Percentiles rank a stretch among this genome's conserved stretches.
Conservation (phyloP, 495 filamentous ascomycete genomes). For the Penicillium coprophilum region DNA sequence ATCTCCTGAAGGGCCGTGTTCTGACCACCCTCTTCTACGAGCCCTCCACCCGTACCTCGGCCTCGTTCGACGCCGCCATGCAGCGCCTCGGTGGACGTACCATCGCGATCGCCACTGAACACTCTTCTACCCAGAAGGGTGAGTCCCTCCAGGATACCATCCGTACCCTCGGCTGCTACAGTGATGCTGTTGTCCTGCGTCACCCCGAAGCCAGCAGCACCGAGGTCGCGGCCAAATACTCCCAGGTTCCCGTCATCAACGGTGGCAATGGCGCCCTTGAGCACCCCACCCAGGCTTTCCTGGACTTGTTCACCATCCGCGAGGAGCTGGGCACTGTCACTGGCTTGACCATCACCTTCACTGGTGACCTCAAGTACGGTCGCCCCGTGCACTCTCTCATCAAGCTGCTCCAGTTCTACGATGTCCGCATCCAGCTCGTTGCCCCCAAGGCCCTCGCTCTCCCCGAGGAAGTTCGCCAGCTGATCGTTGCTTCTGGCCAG, state of each 20-base stretch:
- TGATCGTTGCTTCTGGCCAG: constrained; percentile 70
- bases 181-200: constrained; percentile 89
- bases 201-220: constrained; percentile 81
- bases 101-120: constrained; percentile 70
- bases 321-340: constrained; percentile 95
- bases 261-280: constrained; percentile 93
- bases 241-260: constrained; percentile 89
- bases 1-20: constrained; percentile 79
- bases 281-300: constrained; percentile 96
- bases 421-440: constrained; percentile 89
- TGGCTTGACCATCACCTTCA: constrained; percentile 92
- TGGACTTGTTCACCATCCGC: constrained; percentile 98
- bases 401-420: constrained; percentile 90
- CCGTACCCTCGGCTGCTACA: constrained; percentile 89
- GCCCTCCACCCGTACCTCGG: constrained; percentile 91
- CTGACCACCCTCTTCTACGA: constrained; percentile 95
- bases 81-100: constrained; percentile 88
- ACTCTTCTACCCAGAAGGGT: constrained; percentile 88
- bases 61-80: constrained; percentile 97
- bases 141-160: constrained; percentile 91
- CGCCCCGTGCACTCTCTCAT: constrained; percentile 92
- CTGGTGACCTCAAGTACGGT: constrained; percentile 88
- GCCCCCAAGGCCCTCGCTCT: constrained; percentile 76
- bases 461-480: constrained; percentile 68
- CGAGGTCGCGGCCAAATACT: constrained; percentile 78